Base-by-base conservation (phyloP, 2,329 filamentous ascomycete species). In the Macrophomina pseudophaseolina region DNA sequence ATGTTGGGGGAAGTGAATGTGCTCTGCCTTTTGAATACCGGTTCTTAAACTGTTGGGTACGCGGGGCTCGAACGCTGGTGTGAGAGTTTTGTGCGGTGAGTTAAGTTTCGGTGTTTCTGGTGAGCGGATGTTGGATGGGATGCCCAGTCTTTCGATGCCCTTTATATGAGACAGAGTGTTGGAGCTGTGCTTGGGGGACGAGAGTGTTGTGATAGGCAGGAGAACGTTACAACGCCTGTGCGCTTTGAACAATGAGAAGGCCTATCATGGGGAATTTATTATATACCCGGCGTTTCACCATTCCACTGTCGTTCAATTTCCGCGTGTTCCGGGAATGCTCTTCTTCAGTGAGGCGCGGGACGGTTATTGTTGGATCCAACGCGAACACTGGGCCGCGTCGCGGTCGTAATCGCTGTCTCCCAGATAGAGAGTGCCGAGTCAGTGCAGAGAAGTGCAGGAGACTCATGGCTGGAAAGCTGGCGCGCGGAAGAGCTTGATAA, bases 271-370 rank as follows among this genome's bases (percentile, higher is more conserved):
- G 35, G 35, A 3, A 6, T 42, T n/a, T 44, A 3, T 32, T 16
- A 28, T n/a, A 46, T 49, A 28, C 6, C 32, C 58, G 58, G 58
- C 44, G 58, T 62, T 49, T 62, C 58, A 62, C 33, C 58, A 28
- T 49, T 4, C 9, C 9, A 9, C 12, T 60, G 28, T 62, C 46
- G n/a, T 35, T 62, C 32, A 32, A 16, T 33, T 18, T 59, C 42
- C 54, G 42, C 40, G 44, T 23, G n/a, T 38, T 16, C 12, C 32
- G 12, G 56, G 23, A n/a, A 30, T 18, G 56, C 9, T 38, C 42
- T 12, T 4, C 30, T 54, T n/a, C 18, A 18, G n/a, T 18, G 33
- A 53, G 16, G 32, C 32, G 33, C 9, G 35, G 53, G 33, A 23
- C 35, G 53, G 35, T 28, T 23, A 58, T 11, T 30, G 54, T 9